Evolutionary conservation across 805 yeast species (phyloP).

Genomic region (Monosporozyma siamensis): DNA sequence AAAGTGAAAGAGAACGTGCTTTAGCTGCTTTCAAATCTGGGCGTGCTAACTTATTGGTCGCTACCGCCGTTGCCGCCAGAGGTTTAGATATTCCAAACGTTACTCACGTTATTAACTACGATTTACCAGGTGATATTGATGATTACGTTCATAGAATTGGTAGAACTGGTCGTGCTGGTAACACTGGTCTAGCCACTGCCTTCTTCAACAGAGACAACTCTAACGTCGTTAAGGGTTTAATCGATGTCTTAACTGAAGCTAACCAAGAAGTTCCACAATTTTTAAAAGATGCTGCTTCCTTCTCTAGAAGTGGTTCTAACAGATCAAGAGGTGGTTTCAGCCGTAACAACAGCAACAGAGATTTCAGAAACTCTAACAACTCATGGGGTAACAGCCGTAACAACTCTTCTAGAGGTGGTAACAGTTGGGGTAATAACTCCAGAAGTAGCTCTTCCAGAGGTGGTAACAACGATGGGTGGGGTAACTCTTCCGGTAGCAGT

Average conservation of each 20-base stretch:
- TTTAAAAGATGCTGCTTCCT: constrained; percentile 72
- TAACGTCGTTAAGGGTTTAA: constrained; percentile 77
- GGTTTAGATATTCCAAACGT: constrained; percentile 99
- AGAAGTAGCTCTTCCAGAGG: constrained; percentile 29
- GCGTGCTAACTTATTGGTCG: constrained; percentile 87
- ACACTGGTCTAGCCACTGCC: constrained; percentile 96
- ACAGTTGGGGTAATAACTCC: constrained; percentile 7
- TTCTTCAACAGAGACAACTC: constrained; percentile 94
- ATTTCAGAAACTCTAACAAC: constrained; percentile 39
- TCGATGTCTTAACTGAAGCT: constrained; percentile 85
- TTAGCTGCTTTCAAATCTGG: constrained; percentile 89
- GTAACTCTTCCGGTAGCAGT: constrained; percentile 16
- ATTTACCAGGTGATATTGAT: constrained; percentile 92
- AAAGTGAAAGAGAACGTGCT: constrained; percentile 95
- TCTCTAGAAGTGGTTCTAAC: constrained; percentile 53
- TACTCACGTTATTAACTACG: constrained; percentile 94
- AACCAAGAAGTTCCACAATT: constrained; percentile 96
- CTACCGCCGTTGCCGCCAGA: constrained; percentile 99
- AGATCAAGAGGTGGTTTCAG: constrained; percentile 38
- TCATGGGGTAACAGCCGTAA: constrained; percentile 27
- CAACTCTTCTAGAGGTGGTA: constrained; percentile 17
- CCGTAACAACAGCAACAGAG: constrained; percentile 36
- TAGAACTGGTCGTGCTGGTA: constrained; percentile 99
- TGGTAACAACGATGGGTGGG: constrained; percentile 20
- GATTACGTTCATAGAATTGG: constrained; percentile 99